phyloP scores from a whole-genome alignment of 1,284 basidiomycete genomes.

The Apiotrichum sp. region DNA sequence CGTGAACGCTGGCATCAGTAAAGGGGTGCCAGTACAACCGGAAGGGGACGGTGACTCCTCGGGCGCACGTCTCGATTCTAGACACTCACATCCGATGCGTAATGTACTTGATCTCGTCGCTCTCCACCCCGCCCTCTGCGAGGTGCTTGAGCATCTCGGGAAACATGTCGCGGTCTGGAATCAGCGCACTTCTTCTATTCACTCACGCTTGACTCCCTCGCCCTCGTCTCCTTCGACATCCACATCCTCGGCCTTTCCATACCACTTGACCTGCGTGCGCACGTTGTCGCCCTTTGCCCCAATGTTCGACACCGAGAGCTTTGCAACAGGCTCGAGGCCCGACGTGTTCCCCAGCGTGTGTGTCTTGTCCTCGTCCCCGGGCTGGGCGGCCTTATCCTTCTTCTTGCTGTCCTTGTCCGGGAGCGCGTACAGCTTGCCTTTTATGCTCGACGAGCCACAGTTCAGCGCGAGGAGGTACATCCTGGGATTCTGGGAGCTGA shows the following conservation, averaged over 20 bases:
- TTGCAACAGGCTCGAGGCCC: constrained; percentile 24
- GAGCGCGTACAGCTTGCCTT: constrained; percentile 44
- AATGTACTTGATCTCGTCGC: constrained; percentile 43
- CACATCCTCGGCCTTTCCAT: constrained; percentile 24
- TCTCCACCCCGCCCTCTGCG: constrained; percentile 23
- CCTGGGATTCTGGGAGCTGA: background rate
- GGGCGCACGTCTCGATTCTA: too few species aligned
- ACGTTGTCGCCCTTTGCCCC: constrained; percentile 43
- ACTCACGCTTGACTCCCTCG: constrained; percentile 40
- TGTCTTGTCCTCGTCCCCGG: too few species aligned
- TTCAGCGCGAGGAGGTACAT: constrained; percentile 46
- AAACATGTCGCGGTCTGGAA: constrained; percentile 36
- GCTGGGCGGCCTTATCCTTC: background rate
- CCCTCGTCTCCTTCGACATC: constrained; percentile 37
- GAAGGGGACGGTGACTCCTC: too few species aligned
- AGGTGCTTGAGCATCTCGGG: constrained; percentile 40
- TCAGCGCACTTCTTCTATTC: background rate
- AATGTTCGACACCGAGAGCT: constrained; percentile 39
- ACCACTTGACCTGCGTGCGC: constrained; percentile 33
- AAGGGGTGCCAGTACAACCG: background rate
- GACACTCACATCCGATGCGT: constrained; percentile 45
- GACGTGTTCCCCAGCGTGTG: background rate
- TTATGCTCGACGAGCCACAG: constrained; percentile 49
- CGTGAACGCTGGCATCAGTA: constrained; percentile 62
- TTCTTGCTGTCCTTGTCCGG: constrained; percentile 7